phyloP scores from a whole-genome alignment of 352 stramenopile species.

The Halophytophthora polymorphica region DNA sequence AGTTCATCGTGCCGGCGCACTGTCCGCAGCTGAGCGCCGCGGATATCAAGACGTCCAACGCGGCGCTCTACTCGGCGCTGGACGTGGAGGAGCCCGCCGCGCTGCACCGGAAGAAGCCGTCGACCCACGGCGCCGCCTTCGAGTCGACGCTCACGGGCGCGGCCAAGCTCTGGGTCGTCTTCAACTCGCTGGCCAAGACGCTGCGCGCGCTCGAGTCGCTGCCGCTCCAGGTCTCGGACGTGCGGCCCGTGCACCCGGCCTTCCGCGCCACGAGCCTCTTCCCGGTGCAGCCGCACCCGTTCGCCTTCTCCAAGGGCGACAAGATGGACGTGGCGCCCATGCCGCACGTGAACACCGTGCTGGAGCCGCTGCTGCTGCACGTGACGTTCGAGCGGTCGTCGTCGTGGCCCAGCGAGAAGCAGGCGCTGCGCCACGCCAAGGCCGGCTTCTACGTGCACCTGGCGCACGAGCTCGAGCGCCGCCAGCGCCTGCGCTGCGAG shows the following conservation, averaged over 20 bases:
- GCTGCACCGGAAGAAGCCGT: conserved; percentile 33
- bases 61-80: conserved; percentile 63
- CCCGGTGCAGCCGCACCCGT: conserved; percentile 76
- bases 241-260: conserved; percentile 70
- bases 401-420: conserved; percentile 81
- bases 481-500: conserved; percentile 60
- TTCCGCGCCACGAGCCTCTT: conserved; percentile 89
- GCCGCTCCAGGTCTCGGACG: conserved; percentile 82
- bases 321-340: conserved; percentile 48
- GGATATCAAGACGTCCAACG: conserved; percentile 75
- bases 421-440: conserved; percentile 79
- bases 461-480: conserved; percentile 70
- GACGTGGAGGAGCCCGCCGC: conserved; percentile 48
- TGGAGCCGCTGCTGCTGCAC: conserved; percentile 71
- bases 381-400: conserved; percentile 85
- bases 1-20: conserved; percentile 67
- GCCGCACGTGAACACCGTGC: conserved; percentile 64
- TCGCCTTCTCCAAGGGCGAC: conserved; percentile 80
- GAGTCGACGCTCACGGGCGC: conserved; percentile 78
- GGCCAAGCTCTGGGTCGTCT: conserved; percentile 72
- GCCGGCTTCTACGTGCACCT: conserved; percentile 90
- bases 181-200: conserved; percentile 77
- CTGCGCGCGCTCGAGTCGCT: conserved; percentile 77
- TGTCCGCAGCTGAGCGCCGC: conserved; percentile 46
- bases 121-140: conserved; percentile 40